These are phyloP conservation scores for Ceratocystis smalleyi DNA, from an alignment of 2,329 filamentous ascomycete genomes.

Conservation along the genomic window DNA sequence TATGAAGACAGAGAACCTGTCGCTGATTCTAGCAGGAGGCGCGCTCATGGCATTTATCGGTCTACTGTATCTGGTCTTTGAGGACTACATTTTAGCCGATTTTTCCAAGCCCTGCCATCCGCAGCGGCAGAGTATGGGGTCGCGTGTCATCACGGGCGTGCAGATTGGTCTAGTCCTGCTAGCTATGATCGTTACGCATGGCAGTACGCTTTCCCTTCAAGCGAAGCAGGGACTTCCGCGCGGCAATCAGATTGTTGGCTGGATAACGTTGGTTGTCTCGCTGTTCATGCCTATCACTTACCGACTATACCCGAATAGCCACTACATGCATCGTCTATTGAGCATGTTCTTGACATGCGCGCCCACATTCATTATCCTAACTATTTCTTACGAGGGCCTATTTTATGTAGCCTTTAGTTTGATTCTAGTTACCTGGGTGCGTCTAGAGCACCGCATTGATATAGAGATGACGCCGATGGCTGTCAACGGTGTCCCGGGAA, in stretches of 20 bases:
- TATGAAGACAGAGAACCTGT: slow-evolving; percentile 64
- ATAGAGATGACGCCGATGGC: neutral
- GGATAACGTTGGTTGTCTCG: slow-evolving; percentile 61
- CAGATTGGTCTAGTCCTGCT: slow-evolving; percentile 67
- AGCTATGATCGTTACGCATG: slow-evolving; percentile 72
- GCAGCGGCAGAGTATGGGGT: slow-evolving; percentile 17
- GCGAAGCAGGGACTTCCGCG: slow-evolving; percentile 69
- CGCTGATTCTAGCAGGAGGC: slow-evolving; percentile 60
- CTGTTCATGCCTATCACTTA: slow-evolving; percentile 70
- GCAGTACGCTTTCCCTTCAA: slow-evolving; percentile 71
- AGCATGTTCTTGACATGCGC: slow-evolving; percentile 87
- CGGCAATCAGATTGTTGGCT: slow-evolving; percentile 78
- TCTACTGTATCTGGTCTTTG: slow-evolving; percentile 62
- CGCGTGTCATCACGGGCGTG: slow-evolving; percentile 41
- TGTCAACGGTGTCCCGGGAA: neutral
- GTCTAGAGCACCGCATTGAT: slow-evolving; percentile 56
- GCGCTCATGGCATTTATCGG: slow-evolving; percentile 63
- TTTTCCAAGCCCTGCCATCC: slow-evolving; percentile 24
- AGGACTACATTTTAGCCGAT: slow-evolving; percentile 43
- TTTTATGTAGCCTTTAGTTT: slow-evolving; percentile 86
- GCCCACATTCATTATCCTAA: slow-evolving; percentile 86
- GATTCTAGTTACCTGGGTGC: slow-evolving; percentile 74
- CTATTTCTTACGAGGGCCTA: slow-evolving; percentile 90
- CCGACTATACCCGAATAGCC: slow-evolving; percentile 59
- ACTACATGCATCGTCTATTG: slow-evolving; percentile 80